A percentile compares a stretch with the other conserved stretches of the same genome.
Conservation (phyloP, 148 eudicot genomes). For the Talinum fruticosum region DNA sequence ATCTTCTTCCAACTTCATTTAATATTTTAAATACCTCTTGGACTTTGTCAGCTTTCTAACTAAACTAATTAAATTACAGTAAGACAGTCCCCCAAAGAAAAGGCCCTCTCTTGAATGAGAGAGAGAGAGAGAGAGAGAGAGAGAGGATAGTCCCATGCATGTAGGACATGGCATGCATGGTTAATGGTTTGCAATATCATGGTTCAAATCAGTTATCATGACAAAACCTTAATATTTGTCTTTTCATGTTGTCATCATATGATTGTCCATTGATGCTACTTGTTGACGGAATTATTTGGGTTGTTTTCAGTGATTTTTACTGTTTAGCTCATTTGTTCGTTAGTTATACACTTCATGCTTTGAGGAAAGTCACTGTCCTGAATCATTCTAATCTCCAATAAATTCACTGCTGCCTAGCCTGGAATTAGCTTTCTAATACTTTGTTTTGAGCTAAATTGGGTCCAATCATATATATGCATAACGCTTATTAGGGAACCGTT, state of each 20-base stretch:
- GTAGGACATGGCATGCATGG: slow-evolving; percentile 14
- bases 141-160: not conserved
- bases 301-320: not conserved
- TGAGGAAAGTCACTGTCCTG: not conserved
- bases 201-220: slow-evolving; percentile 18
- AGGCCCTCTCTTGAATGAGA: too few species aligned
- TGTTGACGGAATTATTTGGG: slow-evolving; percentile 14
- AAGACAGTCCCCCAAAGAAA: too few species aligned
- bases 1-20: too few species aligned
- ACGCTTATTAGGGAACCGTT: too few species aligned
- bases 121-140: not conserved
- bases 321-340: not conserved
- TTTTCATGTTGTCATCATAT: slow-evolving; percentile 27
- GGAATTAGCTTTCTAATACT: not conserved
- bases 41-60: too few species aligned
- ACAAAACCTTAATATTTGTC: slow-evolving; percentile 38
- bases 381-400: not conserved
- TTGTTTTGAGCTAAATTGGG: not conserved
- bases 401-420: not conserved
- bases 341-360: not conserved
- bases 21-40: too few species aligned
- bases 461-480: too few species aligned
- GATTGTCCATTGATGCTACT: slow-evolving; percentile 29
- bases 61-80: too few species aligned
- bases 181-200: not conserved